Conservation (phyloP, 495 filamentous ascomycete species). For the Pyronema domesticum region DNA sequence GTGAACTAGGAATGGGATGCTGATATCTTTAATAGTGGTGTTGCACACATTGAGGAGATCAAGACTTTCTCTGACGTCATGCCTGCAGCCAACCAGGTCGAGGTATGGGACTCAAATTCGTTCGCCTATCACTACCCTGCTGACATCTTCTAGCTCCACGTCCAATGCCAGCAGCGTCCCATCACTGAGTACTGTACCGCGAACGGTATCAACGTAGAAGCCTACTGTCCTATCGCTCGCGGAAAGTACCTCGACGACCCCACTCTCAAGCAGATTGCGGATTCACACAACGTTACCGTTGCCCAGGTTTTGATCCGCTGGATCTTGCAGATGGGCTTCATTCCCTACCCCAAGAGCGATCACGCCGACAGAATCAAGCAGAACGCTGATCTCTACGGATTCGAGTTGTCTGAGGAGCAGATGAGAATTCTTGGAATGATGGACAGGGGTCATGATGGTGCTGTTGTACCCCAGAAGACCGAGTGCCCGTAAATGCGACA, state of each 20-base stretch:
- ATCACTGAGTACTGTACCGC: conserved; percentile 58
- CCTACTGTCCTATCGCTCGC: conserved; percentile 32
- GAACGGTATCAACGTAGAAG: conserved; percentile 51
- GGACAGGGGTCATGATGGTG: conserved; percentile 21
- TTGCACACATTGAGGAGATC: conserved; percentile 52
- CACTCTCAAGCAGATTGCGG: conserved; percentile 20
- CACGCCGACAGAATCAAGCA: conserved; percentile 28
- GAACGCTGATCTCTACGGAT: conserved; percentile 34
- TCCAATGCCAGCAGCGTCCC: conserved; percentile 62
- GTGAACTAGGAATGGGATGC: not conserved
- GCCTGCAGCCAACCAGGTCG: conserved; percentile 62
- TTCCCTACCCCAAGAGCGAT: conserved; percentile 37
- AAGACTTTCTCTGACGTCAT: conserved; percentile 41
- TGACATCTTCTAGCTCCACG: conserved; percentile 53
- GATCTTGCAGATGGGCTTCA: conserved; percentile 31
- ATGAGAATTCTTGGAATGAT: conserved; percentile 29
- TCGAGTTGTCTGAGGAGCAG: conserved; percentile 28
- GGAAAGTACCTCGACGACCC: conserved; percentile 21
- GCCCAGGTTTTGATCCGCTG: conserved; percentile 32
- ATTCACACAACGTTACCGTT: conserved; percentile 23
- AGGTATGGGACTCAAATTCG: conserved; percentile 40
- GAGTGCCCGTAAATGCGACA: not conserved
- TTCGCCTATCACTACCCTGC: not conserved
- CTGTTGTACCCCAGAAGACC: conserved; percentile 1
- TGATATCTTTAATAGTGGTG: conserved; percentile 38